Conservation (phyloP, 352 stramenopile genomes). For the Pythium diclinum region DNA sequence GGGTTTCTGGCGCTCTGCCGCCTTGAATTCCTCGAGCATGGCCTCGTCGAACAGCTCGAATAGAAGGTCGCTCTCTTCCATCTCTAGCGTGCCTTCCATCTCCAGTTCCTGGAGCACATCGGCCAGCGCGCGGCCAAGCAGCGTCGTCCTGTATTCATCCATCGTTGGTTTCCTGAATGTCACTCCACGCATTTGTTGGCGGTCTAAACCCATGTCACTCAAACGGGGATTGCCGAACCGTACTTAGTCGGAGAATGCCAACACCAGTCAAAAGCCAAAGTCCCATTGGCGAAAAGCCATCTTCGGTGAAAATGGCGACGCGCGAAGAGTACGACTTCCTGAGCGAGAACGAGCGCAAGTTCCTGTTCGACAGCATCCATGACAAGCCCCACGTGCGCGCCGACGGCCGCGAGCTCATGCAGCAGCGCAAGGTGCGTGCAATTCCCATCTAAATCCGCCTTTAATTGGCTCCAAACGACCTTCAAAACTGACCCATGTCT, state of each 20-base stretch:
- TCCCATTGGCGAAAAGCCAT: not conserved
- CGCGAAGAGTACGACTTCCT: slow-evolving; percentile 56
- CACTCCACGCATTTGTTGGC: too few relatives aligned
- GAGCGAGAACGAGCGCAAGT: slow-evolving; percentile 80
- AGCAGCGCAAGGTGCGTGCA: slow-evolving; percentile 61
- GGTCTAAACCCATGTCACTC: slow-evolving; percentile 16
- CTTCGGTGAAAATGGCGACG: slow-evolving; percentile 15
- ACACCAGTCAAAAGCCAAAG: slow-evolving; percentile 16
- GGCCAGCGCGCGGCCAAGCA: slow-evolving; percentile 57
- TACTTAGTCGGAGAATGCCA: slow-evolving; percentile 20
- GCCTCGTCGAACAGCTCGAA: slow-evolving; percentile 59
- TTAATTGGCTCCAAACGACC: not conserved
- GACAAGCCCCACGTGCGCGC: slow-evolving; percentile 58
- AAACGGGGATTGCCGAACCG: slow-evolving; percentile 34
- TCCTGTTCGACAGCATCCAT: slow-evolving; percentile 63
- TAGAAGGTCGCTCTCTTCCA: slow-evolving; percentile 37
- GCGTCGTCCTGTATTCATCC: slow-evolving; percentile 61
- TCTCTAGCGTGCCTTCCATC: slow-evolving; percentile 17
- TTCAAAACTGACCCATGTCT: not conserved
- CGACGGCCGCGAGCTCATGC: slow-evolving; percentile 75
- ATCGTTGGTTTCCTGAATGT: slow-evolving; percentile 27
- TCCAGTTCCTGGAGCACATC: slow-evolving; percentile 63
- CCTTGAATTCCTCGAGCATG: slow-evolving; percentile 33
- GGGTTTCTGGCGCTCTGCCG: slow-evolving; percentile 7
- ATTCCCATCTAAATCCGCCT: not conserved